Base-by-base conservation (phyloP, 2,329 filamentous ascomycete species). In the Mollisiaceae sp. region DNA sequence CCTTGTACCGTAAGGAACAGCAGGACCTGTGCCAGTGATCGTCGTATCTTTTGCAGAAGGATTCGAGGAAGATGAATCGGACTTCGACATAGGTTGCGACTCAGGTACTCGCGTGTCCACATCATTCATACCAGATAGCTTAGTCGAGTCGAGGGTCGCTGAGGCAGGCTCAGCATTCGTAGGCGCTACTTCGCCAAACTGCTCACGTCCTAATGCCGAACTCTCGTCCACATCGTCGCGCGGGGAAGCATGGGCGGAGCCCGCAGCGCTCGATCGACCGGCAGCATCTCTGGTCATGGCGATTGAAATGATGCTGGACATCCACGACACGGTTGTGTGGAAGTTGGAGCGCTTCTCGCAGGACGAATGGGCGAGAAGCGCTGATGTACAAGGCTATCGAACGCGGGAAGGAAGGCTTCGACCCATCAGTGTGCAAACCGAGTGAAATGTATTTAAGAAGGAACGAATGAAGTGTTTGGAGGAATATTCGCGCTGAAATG, bases 1-100 rank as follows among this genome's bases (percentile, higher is more conserved):
- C 74, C 94, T 91, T 77, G 95, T 99, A 75, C 94, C 94, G 79
- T 99, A 97, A 72, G 88, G 24, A 36, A 41, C 68, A 32, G 68
- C 67, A 32, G 67, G 56, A 52, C 66, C 65, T 14, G 67, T 45
- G 32, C 63, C 69, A 62, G 50, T 59, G 14, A 52, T 41, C 9
- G 60, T 79, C 69, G 76, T 77, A 66, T 87, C 85, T 75, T 84
- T 86, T 65, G 79, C 75, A 57, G 79, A 76, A 66, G 78, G 74
- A 69, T 82, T 82, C 63, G 82, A 81, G 65, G 79, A 80, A 35
- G 79, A 75, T 35, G 79, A 77, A 65, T 80, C 79, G 65, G 83
- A 80, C 71, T 82, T 82, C 62, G 78, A 81, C 81, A 84, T 82
- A 67, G 81, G 77, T 65, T 82, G 79, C 20, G 80, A 78, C 47